Percentiles rank a stretch among this genome's conserved stretches.
Evolutionary conservation across 352 stramenopile species (phyloP).

Genomic region (Thraustotheca clavata): DNA sequence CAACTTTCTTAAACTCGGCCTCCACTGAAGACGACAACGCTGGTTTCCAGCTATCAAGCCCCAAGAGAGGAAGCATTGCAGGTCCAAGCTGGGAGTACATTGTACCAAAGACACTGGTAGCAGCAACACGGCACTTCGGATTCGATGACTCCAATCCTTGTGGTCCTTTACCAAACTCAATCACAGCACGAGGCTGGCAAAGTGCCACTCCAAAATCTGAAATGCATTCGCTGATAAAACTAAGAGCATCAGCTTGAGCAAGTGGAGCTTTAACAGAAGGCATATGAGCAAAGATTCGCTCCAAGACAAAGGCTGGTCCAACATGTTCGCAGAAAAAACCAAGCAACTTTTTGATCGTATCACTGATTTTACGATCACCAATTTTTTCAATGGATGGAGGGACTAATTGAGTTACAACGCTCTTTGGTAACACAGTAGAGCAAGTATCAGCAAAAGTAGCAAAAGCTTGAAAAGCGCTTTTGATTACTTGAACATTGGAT

Average conservation of each 20-base stretch:
- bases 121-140: conserved; percentile 57
- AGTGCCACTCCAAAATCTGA: conserved; percentile 64
- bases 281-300: conserved; percentile 69
- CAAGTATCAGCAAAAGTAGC: conserved; percentile 55
- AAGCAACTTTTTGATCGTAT: conserved; percentile 62
- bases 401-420: conserved; percentile 61
- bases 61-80: conserved; percentile 66
- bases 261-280: conserved; percentile 68
- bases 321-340: conserved; percentile 66
- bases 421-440: conserved; percentile 53
- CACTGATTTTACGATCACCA: conserved; percentile 65
- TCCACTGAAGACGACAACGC: conserved; percentile 66
- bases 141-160: conserved; percentile 73
- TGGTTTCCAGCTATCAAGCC: conserved; percentile 77
- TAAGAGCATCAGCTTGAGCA: conserved; percentile 59
- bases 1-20: conserved; percentile 72
- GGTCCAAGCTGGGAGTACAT: conserved; percentile 84
- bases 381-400: conserved; percentile 75
- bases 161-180: conserved; percentile 68
- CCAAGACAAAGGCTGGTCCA: conserved; percentile 61
- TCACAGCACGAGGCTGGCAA: conserved; percentile 58
- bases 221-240: conserved; percentile 54
- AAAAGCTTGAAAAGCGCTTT: conserved; percentile 75
- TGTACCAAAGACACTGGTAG: conserved; percentile 51
- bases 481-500: conserved; percentile 84